Evolutionary conservation across 352 stramenopile genomes (phyloP).

Genomic region (Thalassiosira sp.): DNA sequence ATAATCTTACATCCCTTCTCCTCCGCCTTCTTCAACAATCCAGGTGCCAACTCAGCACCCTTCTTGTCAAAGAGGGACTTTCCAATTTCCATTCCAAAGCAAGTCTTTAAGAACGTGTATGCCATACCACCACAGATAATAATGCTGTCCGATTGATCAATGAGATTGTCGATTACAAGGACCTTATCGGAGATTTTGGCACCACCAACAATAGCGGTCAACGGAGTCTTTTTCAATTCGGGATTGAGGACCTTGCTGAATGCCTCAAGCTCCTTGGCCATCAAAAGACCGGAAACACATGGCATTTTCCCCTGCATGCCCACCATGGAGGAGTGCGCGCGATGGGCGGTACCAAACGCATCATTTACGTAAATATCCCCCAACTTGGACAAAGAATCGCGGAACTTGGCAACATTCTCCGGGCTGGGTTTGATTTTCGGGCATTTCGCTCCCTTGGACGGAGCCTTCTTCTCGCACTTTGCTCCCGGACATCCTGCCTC

Average conservation of each 20-base stretch:
- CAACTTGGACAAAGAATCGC: conserved; percentile 66
- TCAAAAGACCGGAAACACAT: conserved; percentile 88
- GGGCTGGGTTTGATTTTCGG: conserved; percentile 22
- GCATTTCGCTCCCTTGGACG: conserved; percentile 16
- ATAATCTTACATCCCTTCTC: conserved; percentile 87
- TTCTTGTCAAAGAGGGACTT: conserved; percentile 40
- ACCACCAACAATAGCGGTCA: conserved; percentile 95
- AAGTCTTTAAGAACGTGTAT: conserved; percentile 95
- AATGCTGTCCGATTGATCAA: conserved; percentile 95
- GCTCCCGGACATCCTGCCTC: conserved; percentile 19
- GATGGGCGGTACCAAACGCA: conserved; percentile 97
- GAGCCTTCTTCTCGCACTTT: conserved; percentile 27
- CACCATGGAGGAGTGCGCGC: conserved; percentile 87
- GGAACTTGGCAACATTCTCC: conserved; percentile 18
- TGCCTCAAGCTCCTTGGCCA: conserved; percentile 92
- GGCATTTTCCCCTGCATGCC: conserved; percentile 45
- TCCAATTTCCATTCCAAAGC: conserved; percentile 86
- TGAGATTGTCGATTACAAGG: conserved; percentile 95
- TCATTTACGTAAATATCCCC: conserved; percentile 98
- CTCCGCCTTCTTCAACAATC: conserved; percentile 94
- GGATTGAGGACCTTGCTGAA: conserved; percentile 87
- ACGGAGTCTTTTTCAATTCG: conserved; percentile 92
- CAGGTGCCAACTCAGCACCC: conserved; percentile 35
- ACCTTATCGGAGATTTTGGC: conserved; percentile 98
- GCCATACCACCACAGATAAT: conserved; percentile 90